These are phyloP conservation scores for Tuber brumale DNA, from an alignment of 495 filamentous ascomycete genomes.

Conservation along the genomic window DNA sequence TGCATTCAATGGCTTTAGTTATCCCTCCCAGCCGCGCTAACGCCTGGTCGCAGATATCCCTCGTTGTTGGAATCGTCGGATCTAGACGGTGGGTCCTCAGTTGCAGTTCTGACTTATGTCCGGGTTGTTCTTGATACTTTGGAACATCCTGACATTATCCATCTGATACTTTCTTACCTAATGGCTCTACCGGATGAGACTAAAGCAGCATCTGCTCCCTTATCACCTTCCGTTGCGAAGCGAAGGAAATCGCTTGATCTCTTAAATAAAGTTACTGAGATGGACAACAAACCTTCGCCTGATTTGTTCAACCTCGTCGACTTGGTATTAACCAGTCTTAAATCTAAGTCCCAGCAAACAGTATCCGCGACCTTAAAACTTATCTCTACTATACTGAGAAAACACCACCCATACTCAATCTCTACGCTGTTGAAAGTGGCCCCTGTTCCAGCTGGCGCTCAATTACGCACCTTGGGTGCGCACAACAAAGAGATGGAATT, in stretches of 20 bases:
- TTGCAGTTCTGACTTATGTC: conserved; percentile 90
- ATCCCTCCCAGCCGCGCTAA: conserved; percentile 17
- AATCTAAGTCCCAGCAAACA: conserved; percentile 78
- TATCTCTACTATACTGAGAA: conserved; percentile 71
- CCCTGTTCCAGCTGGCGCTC: conserved; percentile 48
- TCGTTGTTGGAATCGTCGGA: conserved; percentile 94
- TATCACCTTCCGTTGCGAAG: conserved; percentile 53
- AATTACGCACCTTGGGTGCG: conserved; percentile 64
- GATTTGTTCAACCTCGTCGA: conserved; percentile 88
- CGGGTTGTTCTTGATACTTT: conserved; percentile 82
- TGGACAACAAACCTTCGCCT: conserved; percentile 66
- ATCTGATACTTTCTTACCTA: conserved; percentile 87
- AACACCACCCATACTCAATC: conserved; percentile 78
- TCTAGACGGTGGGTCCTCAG: conserved; percentile 89
- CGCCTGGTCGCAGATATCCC: conserved; percentile 61
- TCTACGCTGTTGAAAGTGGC: conserved; percentile 65
- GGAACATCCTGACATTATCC: conserved; percentile 84
- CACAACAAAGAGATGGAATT: conserved; percentile 73
- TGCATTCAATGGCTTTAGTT: conserved; percentile 13
- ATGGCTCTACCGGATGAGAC: conserved; percentile 62
- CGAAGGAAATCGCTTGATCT: conserved; percentile 84
- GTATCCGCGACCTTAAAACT: conserved; percentile 81
- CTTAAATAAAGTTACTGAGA: conserved; percentile 65
- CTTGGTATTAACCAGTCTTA: conserved; percentile 76
- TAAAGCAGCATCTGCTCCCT: conserved; percentile 27